Evolutionary conservation across 2,329 filamentous ascomycete genomes (phyloP).

Genomic region (Aspergillus aculeatus): DNA sequence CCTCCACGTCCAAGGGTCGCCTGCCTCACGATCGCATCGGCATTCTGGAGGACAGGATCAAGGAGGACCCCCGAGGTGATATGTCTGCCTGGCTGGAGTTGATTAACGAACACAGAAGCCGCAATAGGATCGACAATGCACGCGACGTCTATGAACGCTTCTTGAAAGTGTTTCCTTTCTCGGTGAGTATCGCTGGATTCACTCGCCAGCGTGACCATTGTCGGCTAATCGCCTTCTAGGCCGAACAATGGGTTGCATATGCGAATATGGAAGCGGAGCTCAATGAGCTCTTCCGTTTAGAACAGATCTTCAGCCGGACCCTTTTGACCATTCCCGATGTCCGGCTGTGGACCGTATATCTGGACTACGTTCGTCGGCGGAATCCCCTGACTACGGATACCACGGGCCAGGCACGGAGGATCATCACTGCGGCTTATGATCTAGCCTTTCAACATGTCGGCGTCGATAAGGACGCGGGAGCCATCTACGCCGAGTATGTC

Average conservation of each 20-base stretch:
- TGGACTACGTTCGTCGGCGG: constrained; percentile 89
- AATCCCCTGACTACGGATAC: constrained; percentile 83
- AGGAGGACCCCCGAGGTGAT: constrained; percentile 88
- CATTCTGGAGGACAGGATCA: constrained; percentile 84
- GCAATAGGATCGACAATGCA: constrained; percentile 77
- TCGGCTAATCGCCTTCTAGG: constrained; percentile 56
- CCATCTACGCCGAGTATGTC: constrained; percentile 92
- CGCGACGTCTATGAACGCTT: constrained; percentile 82
- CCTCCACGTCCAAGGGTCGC: constrained; percentile 51
- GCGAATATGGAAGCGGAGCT: constrained; percentile 85
- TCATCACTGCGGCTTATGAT: constrained; percentile 84
- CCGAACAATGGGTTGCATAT: constrained; percentile 86
- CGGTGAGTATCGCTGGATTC: constrained; percentile 62
- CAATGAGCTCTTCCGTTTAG: constrained; percentile 76
- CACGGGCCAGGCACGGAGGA: constrained; percentile 70
- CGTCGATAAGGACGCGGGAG: constrained; percentile 83
- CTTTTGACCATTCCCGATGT: constrained; percentile 79
- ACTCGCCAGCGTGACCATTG: not conserved
- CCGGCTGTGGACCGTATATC: constrained; percentile 85
- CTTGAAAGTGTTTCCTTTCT: constrained; percentile 80
- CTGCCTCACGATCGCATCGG: constrained; percentile 72
- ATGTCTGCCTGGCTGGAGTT: constrained; percentile 87
- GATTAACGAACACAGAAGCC: constrained; percentile 79
- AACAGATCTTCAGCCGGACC: constrained; percentile 78
- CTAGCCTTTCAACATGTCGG: constrained; percentile 88